phyloP scores from a whole-genome alignment of 495 filamentous ascomycete genomes.

The Xeromyces bisporus region DNA sequence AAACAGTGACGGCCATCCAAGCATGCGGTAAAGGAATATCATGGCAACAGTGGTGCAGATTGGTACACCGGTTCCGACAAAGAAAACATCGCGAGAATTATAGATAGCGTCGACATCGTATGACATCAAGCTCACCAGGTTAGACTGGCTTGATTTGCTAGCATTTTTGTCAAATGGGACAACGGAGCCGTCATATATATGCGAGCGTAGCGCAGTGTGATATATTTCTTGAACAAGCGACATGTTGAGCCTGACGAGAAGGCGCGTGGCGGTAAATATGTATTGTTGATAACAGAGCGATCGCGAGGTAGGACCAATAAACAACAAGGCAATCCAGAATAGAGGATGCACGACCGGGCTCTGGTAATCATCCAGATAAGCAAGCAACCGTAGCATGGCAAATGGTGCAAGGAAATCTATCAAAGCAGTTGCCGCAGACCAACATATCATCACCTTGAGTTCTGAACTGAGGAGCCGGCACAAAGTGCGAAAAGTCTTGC shows the following conservation, averaged over 20 bases:
- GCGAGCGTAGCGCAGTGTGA: slow-evolving; percentile 28
- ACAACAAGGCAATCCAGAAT: slow-evolving; percentile 28
- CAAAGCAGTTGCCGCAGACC: slow-evolving; percentile 14
- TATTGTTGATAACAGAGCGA: slow-evolving; percentile 31
- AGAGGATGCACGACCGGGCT: slow-evolving; percentile 20
- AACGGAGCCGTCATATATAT: slow-evolving; percentile 12
- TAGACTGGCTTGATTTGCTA: slow-evolving; percentile 21
- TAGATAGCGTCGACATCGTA: slow-evolving; percentile 31
- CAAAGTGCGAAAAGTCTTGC: slow-evolving; percentile 25
- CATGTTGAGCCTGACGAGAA: slow-evolving; percentile 28
- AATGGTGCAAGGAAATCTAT: slow-evolving; percentile 27
- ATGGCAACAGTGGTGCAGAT: slow-evolving; percentile 19
- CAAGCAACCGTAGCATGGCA: slow-evolving; percentile 27
- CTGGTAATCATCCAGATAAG: slow-evolving; percentile 14
- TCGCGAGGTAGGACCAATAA: slow-evolving; percentile 23
- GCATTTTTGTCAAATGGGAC: slow-evolving; percentile 9
- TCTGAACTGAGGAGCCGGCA: slow-evolving; percentile 20
- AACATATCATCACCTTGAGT: slow-evolving; percentile 20
- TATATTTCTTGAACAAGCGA: slow-evolving; percentile 34
- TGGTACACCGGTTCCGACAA: slow-evolving; percentile 17
- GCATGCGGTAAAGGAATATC: slow-evolving; percentile 25
- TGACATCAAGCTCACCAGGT: slow-evolving; percentile 34
- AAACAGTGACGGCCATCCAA: slow-evolving; percentile 30
- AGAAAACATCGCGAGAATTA: slow-evolving; percentile 24
- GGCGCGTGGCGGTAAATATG: slow-evolving; percentile 28